Evolutionary conservation across 768 basidiomycete species (phyloP).

Genomic region (Sarcodon sp.): DNA sequence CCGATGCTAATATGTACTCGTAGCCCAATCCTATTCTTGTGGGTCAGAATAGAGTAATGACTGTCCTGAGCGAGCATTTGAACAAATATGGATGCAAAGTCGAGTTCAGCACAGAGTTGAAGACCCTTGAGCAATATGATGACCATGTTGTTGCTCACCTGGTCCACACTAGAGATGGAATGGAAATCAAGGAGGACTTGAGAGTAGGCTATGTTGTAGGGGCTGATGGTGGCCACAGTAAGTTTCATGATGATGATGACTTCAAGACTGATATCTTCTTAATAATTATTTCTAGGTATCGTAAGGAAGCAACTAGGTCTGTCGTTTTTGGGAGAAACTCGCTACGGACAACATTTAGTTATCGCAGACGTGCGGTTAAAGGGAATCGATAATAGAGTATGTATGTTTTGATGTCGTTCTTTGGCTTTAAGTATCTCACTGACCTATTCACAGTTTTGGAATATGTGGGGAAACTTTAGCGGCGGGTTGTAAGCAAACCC

Average conservation of each 20-base stretch:
- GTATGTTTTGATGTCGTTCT: neutral
- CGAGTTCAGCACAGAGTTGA: slow-evolving; percentile 22
- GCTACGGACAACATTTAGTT: slow-evolving; percentile 12
- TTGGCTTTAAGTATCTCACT: neutral
- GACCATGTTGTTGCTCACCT: slow-evolving; percentile 19
- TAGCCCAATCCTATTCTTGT: neutral
- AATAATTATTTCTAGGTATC: slow-evolving; percentile 12
- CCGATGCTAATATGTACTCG: neutral
- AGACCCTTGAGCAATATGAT: slow-evolving; percentile 17
- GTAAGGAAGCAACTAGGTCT: slow-evolving; percentile 27
- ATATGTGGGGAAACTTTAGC: slow-evolving; percentile 10
- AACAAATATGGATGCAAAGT: slow-evolving; percentile 15
- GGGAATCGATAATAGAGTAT: slow-evolving; percentile 14
- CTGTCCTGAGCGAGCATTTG: slow-evolving; percentile 17
- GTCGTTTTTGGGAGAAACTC: slow-evolving; percentile 27
- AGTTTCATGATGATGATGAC: neutral
- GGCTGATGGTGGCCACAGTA: slow-evolving; percentile 23
- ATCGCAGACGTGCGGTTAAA: slow-evolving; percentile 26
- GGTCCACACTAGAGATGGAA: slow-evolving; percentile 9
- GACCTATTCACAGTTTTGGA: slow-evolving; percentile 9
- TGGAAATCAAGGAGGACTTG: slow-evolving; percentile 15
- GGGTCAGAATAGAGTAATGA: slow-evolving; percentile 13
- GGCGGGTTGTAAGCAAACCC: slow-evolving; percentile 4
- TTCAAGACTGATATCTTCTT: too few species aligned
- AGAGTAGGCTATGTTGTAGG: slow-evolving; percentile 24